Conservation (phyloP, 169 alveolate genomes). For the Cystoisospora suis region DNA sequence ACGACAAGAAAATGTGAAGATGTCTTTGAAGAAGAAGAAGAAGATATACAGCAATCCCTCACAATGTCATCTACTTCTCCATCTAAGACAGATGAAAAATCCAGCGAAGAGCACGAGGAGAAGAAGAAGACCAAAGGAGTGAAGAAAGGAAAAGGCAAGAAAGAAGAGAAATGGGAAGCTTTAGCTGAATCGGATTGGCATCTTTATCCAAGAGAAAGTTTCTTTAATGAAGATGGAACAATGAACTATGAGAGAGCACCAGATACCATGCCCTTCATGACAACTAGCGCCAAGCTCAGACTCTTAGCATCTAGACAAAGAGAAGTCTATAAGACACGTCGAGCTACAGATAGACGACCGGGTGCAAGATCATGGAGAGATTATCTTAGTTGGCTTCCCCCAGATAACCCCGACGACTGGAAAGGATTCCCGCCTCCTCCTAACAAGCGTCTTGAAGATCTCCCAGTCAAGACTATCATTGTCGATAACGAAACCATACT, state of each 20-base stretch:
- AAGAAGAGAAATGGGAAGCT: too few species aligned
- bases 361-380: slow-evolving; percentile 20
- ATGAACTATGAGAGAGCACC: not conserved
- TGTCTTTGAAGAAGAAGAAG: not conserved
- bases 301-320: not conserved
- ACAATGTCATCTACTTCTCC: not conserved
- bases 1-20: not conserved
- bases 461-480: slow-evolving; percentile 33
- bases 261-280: not conserved
- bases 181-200: slow-evolving; percentile 3
- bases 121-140: not conserved
- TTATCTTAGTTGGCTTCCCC: slow-evolving; percentile 4
- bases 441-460: slow-evolving; percentile 18
- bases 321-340: slow-evolving; percentile 3
- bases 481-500: slow-evolving; percentile 36
- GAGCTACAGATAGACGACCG: not conserved
- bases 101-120: not conserved
- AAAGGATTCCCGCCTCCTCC: slow-evolving; percentile 57
- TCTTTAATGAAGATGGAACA: not conserved
- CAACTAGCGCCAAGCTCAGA: not conserved
- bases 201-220: not conserved
- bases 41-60: not conserved
- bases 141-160: too few species aligned
- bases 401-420: not conserved
- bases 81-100: not conserved